Percentiles rank a stretch among this genome's conserved stretches.
These are phyloP conservation scores for Geotrichum australiense DNA, from an alignment of 1,139 yeast species.

Conservation along the genomic window DNA sequence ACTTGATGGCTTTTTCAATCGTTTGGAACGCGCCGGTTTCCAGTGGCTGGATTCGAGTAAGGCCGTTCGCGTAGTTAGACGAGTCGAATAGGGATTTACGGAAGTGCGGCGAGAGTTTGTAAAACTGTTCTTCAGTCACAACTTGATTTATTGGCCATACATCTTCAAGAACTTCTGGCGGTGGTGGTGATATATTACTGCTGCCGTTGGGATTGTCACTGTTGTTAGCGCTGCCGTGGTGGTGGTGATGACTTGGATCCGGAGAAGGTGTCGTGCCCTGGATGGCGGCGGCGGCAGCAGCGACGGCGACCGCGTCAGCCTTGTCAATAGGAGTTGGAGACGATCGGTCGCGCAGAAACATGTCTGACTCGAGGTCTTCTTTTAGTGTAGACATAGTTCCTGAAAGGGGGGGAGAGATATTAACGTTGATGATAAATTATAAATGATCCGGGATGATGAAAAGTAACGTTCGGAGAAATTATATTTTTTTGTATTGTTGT, in stretches of 20 bases:
- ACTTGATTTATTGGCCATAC: conserved; percentile 15
- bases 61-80: conserved; percentile 13
- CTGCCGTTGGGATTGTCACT: neutral
- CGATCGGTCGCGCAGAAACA: conserved; percentile 11
- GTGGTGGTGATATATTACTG: too few relatives aligned
- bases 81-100: conserved; percentile 9
- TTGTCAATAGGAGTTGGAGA: conserved; percentile 1
- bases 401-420: neutral
- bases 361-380: conserved; percentile 3
- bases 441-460: neutral
- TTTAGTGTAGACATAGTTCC: neutral
- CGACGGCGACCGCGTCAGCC: conserved; percentile 12
- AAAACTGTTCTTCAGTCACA: conserved; percentile 7
- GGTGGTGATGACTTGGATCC: conserved; percentile 2
- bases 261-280: too few relatives aligned
- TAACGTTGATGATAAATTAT: neutral
- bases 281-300: conserved; percentile 16
- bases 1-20: conserved; percentile 5
- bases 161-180: neutral
- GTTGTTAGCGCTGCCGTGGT: neutral
- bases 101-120: conserved; percentile 6
- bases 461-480: too few relatives aligned
- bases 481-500: too few relatives aligned
- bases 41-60: conserved; percentile 10
- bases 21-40: conserved; percentile 8